phyloP scores from a whole-genome alignment of 2,329 filamentous ascomycete species.

The Diplodia scrobiculata region DNA sequence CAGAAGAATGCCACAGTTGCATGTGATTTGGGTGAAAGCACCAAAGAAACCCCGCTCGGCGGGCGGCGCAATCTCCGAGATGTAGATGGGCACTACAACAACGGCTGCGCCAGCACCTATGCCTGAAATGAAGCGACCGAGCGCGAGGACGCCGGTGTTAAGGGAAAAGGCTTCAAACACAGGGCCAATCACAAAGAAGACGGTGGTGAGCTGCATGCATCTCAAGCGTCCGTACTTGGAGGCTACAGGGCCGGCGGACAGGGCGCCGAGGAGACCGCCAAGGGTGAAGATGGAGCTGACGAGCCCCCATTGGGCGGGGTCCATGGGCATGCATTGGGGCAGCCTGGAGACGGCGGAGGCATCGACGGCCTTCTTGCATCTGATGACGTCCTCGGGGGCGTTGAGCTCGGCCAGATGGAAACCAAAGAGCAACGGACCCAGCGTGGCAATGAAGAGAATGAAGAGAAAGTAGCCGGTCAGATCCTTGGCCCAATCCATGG shows the following conservation, averaged over 20 bases:
- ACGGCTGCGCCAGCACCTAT: constrained; percentile 84
- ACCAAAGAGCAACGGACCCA: constrained; percentile 91
- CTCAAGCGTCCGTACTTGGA: constrained; percentile 73
- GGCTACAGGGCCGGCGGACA: constrained; percentile 76
- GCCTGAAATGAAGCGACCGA: constrained; percentile 79
- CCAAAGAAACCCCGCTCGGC: constrained; percentile 75
- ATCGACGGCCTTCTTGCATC: constrained; percentile 66
- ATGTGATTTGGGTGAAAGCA: constrained; percentile 85
- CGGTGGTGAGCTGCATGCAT: constrained; percentile 74
- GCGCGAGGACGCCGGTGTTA: constrained; percentile 66
- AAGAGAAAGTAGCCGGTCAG: constrained; percentile 77
- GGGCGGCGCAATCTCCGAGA: constrained; percentile 81
- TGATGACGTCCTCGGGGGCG: constrained; percentile 89
- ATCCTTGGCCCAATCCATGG: constrained; percentile 49
- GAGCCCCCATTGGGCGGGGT: constrained; percentile 74
- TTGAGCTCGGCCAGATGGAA: constrained; percentile 95
- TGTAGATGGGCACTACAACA: constrained; percentile 91
- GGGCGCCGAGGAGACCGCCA: constrained; percentile 81
- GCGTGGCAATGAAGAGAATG: constrained; percentile 72
- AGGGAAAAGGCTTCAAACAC: constrained; percentile 71
- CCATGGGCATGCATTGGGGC: constrained; percentile 87
- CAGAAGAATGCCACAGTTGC: constrained; percentile 84
- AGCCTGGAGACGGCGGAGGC: constrained; percentile 47
- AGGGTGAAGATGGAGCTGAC: constrained; percentile 90
- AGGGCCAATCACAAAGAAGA: constrained; percentile 76